A percentile compares a stretch with the other conserved stretches of the same genome.
Conservation (phyloP, 257 asterid species). For the Mentha longifolia region DNA sequence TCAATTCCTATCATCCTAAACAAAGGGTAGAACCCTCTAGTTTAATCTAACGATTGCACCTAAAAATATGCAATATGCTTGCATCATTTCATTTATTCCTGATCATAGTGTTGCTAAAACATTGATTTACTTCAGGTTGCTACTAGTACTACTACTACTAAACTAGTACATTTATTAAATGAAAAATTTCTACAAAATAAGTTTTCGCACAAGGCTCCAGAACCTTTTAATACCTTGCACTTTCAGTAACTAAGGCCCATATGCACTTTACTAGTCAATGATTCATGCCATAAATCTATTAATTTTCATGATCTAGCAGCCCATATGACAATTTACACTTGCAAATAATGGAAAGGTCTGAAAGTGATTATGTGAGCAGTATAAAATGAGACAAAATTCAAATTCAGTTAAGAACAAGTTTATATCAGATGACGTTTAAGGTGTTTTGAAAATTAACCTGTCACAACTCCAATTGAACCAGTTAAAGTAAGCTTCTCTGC, state of each 20-base stretch:
- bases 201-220: background rate
- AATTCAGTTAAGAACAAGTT: background rate
- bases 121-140: background rate
- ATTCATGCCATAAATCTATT: constrained; percentile 16
- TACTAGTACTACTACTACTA: background rate
- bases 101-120: background rate
- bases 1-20: background rate
- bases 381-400: background rate
- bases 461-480: constrained; percentile 96
- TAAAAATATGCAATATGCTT: background rate
- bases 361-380: constrained; percentile 3
- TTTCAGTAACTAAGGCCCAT: constrained; percentile 1
- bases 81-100: background rate
- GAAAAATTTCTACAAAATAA: background rate
- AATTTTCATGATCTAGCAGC: background rate
- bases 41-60: background rate
- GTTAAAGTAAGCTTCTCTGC: constrained; percentile 92
- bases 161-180: background rate
- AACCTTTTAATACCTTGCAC: background rate
- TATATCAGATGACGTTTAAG: constrained; percentile 6
- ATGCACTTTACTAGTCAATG: background rate
- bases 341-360: background rate
- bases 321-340: background rate
- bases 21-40: background rate
- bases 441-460: constrained; percentile 54